Evolutionary conservation across 202 grass and related monocot genomes (phyloP).

Genomic region (Carex arenaria): DNA sequence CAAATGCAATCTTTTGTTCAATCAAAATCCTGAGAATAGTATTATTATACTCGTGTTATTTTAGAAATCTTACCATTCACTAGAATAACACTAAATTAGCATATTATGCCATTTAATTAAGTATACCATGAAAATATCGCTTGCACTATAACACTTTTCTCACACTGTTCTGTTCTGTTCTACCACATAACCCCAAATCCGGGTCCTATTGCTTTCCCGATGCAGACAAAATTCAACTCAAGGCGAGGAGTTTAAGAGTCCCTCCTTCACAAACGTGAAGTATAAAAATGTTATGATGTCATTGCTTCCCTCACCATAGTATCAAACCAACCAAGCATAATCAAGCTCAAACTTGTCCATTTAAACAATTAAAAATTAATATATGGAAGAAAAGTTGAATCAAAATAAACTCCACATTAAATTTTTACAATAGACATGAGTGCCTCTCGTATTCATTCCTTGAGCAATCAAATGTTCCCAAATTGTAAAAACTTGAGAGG

Average conservation of each 20-base stretch:
- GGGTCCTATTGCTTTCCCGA: not conserved
- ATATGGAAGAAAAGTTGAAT: not conserved
- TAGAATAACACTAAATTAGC: too few relatives aligned
- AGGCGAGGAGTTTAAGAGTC: not conserved
- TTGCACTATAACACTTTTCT: not conserved
- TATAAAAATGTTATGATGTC: conserved; percentile 11
- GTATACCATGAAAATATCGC: too few relatives aligned
- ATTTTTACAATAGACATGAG: conserved; percentile 25
- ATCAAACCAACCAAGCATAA: not conserved
- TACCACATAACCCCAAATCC: not conserved
- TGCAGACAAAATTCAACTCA: not conserved
- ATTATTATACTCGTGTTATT: too few relatives aligned
- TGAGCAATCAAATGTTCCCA: conserved; percentile 5
- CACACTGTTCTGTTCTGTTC: not conserved
- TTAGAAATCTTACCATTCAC: too few relatives aligned
- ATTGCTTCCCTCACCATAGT: conserved; percentile 27
- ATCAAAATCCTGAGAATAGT: too few relatives aligned
- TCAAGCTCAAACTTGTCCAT: not conserved
- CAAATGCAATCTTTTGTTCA: too few relatives aligned
- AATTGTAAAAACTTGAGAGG: not conserved
- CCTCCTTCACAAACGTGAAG: not conserved
- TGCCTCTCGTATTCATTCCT: conserved; percentile 21
- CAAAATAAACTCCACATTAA: conserved; percentile 27
- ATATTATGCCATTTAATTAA: too few relatives aligned
- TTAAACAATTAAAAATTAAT: not conserved